Percentiles rank a stretch among this genome's conserved stretches.
Conservation (phyloP, 768 basidiomycete genomes). For the Porpolomopsis calyptriformis region DNA sequence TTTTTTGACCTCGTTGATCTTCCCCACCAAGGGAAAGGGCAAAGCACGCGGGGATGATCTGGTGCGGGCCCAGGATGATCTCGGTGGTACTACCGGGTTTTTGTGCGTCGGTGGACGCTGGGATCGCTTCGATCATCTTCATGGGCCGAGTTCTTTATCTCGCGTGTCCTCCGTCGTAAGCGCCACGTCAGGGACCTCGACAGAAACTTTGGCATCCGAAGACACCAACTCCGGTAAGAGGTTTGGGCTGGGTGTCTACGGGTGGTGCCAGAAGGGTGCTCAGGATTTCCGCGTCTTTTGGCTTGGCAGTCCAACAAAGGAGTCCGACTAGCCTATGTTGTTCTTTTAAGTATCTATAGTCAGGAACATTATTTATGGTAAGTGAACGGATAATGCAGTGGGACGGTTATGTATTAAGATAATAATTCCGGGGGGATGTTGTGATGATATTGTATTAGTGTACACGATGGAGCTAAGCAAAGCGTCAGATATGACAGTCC, state of each 20-base stretch:
- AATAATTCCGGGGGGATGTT: no score
- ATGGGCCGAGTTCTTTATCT: constrained; percentile 17
- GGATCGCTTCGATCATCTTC: constrained; percentile 31
- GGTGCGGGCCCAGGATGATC: constrained; percentile 45
- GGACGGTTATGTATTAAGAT: no score
- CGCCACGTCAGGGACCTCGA: constrained; percentile 32
- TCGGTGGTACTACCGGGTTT: constrained; percentile 56
- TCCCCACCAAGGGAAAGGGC: constrained; percentile 40
- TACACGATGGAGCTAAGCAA: background rate
- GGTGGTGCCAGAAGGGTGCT: constrained; percentile 62
- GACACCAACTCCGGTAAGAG: constrained; percentile 37
- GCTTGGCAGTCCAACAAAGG: constrained; percentile 46
- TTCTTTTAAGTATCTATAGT: no score
- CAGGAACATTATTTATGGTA: no score
- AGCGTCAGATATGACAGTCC: no score
- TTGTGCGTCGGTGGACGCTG: constrained; percentile 43
- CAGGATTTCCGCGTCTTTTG: constrained; percentile 78
- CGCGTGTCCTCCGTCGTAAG: constrained; percentile 38
- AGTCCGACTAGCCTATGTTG: no score
- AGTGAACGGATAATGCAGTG: no score
- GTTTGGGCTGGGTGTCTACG: constrained; percentile 61
- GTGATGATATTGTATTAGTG: no score
- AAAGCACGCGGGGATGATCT: constrained; percentile 34
- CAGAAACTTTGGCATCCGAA: constrained; percentile 42
- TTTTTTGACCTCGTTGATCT: constrained; percentile 42